These are phyloP conservation scores for Sextonia rubra DNA, from an alignment of 164 flowering plant genomes.

Conservation along the genomic window DNA sequence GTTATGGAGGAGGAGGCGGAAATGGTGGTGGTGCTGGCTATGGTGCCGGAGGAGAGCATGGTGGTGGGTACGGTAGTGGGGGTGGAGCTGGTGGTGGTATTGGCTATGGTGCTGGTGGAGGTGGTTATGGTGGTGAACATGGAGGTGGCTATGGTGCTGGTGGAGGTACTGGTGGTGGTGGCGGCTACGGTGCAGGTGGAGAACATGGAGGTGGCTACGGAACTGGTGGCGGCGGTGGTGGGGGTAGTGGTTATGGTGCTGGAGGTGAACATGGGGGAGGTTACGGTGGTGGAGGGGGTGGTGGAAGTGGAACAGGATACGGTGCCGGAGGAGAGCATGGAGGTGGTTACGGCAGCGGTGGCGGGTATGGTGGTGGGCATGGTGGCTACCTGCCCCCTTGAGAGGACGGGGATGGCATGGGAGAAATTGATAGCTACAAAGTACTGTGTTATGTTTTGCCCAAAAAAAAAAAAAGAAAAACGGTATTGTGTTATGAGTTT, in stretches of 20 bases:
- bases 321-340: constrained; percentile 2
- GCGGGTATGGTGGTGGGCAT: background rate
- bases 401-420: background rate
- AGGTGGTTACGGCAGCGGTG: background rate
- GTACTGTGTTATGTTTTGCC: too few species aligned
- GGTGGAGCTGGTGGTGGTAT: background rate
- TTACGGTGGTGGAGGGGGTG: background rate
- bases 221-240: background rate
- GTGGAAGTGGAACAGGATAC: background rate
- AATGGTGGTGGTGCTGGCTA: constrained; percentile 15
- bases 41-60: constrained; percentile 28
- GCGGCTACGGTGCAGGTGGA: background rate
- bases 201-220: background rate
- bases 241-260: background rate
- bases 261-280: background rate
- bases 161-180: background rate
- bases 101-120: constrained; percentile 2
- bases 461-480: too few species aligned
- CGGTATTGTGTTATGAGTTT: too few species aligned
- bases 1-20: constrained; percentile 1
- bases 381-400: background rate
- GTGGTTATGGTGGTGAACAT: background rate
- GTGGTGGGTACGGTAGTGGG: constrained; percentile 20
- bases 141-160: background rate
- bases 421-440: too few species aligned